Conservation (phyloP, 1,284 basidiomycete species). For the Tranzscheliella williamsii region DNA sequence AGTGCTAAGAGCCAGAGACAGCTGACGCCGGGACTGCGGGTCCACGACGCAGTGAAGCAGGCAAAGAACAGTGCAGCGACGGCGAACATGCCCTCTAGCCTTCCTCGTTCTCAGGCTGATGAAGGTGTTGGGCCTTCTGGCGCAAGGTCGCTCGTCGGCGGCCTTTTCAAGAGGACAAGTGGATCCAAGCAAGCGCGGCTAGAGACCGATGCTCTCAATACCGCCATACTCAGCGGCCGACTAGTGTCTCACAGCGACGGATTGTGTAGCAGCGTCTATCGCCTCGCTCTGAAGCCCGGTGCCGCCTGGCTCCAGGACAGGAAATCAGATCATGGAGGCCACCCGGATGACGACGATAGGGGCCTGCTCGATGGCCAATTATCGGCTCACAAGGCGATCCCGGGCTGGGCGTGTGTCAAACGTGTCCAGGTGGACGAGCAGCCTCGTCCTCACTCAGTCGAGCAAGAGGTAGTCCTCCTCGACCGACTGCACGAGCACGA, state of each 20-base stretch:
- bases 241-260: slow-evolving; percentile 24
- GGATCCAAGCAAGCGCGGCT: no score
- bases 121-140: no score
- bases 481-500: slow-evolving; percentile 8
- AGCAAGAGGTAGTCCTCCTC: slow-evolving; percentile 36
- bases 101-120: no score
- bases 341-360: not conserved
- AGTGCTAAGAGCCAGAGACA: no score
- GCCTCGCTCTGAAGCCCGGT: slow-evolving; percentile 1
- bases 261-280: slow-evolving; percentile 13
- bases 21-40: no score
- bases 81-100: no score
- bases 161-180: no score
- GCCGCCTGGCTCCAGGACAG: slow-evolving; percentile 1
- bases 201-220: no score
- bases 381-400: slow-evolving; percentile 1
- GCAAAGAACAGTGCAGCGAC: no score
- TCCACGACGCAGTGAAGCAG: no score
- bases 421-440: slow-evolving; percentile 41
- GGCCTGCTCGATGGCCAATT: not conserved
- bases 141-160: no score
- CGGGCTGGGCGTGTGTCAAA: slow-evolving; percentile 41
- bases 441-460: slow-evolving; percentile 40
- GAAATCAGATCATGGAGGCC: not conserved
- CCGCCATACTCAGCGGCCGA: no score